phyloP scores from a whole-genome alignment of 768 basidiomycete genomes.

The Trametes maxima region DNA sequence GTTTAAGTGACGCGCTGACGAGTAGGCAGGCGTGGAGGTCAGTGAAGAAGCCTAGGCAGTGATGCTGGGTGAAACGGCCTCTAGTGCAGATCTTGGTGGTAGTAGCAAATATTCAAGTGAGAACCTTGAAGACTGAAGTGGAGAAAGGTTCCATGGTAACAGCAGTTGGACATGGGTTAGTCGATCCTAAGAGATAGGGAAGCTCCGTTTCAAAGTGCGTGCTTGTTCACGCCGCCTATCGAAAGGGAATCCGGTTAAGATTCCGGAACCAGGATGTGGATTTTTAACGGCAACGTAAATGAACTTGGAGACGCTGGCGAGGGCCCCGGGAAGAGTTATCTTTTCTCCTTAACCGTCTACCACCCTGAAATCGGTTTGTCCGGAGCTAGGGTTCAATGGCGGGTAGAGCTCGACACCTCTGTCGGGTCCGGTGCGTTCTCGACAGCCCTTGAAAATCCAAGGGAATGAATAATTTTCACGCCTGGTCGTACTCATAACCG shows the following conservation, averaged over 20 bases:
- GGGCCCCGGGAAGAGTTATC: conserved; percentile 79
- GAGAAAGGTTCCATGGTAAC: conserved; percentile 88
- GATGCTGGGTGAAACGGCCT: conserved; percentile 74
- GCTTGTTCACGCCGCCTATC: conserved; percentile 66
- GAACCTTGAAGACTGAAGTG: conserved; percentile 88
- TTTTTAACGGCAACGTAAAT: conserved; percentile 71
- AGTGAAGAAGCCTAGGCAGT: conserved; percentile 78
- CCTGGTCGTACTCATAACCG: conserved; percentile 78
- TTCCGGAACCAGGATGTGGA: conserved; percentile 78
- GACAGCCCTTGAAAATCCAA: conserved; percentile 83
- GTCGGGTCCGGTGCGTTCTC: conserved; percentile 73
- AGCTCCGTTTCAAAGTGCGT: conserved; percentile 70
- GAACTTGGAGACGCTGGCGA: conserved; percentile 60
- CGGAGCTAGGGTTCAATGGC: conserved; percentile 73
- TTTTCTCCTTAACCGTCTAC: conserved; percentile 76
- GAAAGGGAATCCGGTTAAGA: conserved; percentile 81
- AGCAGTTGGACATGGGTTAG: conserved; percentile 87
- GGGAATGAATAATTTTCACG: conserved; percentile 70
- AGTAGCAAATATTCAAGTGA: conserved; percentile 89
- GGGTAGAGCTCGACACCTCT: conserved; percentile 73
- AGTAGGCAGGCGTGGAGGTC: conserved; percentile 81
- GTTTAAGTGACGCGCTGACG: conserved; percentile 71
- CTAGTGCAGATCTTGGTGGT: conserved; percentile 88
- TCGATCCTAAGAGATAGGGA: conserved; percentile 81
- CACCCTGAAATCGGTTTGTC: conserved; percentile 75